Evolutionary conservation across 116 monocot genomes (phyloP), one percentile per base, ranked within the genome.

Genomic region (Posidonia oceanica): DNA sequence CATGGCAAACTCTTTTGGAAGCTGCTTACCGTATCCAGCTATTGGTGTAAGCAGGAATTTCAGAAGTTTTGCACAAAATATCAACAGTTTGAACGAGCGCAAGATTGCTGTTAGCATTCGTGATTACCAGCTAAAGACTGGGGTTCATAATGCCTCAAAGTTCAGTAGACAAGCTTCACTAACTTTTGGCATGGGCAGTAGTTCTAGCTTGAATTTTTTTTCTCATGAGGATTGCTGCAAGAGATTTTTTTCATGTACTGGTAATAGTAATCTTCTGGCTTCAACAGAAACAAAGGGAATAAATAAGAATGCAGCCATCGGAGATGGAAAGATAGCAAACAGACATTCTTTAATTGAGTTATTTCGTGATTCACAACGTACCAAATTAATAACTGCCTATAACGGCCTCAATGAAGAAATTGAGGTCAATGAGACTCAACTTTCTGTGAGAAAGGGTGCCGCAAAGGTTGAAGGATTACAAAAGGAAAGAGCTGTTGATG

Each of bases 331-430:
- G 39, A 36, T 13, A 74, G 17, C 21, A 21, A 52, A 39, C 14
- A 64, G 39, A 41, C 66, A 74, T 74, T 74, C 74, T 36, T 57
- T 74, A 39, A 74, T 55, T 40, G 65, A 64, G 14, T 55, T 74
- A 21, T 74, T 74, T 42, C 41, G 74, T 74, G 66, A 40, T 56
- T 40, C 39, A 38, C 56, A 74, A 54, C 22, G 37, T 2, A 63
- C 29, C 10, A 83, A 76, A 54, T 29, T 52, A 58, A 36, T 63
- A 21, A 39, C 64, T 39, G 36, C 71, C 13, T 64, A 72, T 66
- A 69, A 65, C 39, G 59, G 39, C 40, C 44, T 81, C 15, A 73
- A 73, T 72, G 75, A 66, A 16, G 48, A 73, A 7, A 42, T 36
- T n/a, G 64, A 71, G 69, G 68, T 42, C 63, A 36, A 39, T 10